Evolutionary conservation across 306 rosid genomes (phyloP).

Genomic region (Cicer bijugum): DNA sequence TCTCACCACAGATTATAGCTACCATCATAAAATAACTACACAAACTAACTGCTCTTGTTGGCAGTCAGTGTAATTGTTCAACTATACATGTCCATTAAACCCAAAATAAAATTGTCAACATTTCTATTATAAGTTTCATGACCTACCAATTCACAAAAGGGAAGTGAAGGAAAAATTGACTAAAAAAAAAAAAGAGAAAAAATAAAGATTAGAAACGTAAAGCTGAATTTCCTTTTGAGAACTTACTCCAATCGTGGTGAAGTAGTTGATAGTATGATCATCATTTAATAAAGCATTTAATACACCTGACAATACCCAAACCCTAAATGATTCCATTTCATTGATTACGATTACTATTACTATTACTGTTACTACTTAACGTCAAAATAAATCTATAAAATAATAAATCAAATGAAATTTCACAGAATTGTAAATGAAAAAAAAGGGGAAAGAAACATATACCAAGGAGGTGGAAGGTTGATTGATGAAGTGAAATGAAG

Average conservation of each 20-base stretch:
- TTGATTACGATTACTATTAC: not conserved
- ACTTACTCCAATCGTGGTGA: not conserved
- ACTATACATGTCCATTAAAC: too few species aligned
- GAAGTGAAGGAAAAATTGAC: not conserved
- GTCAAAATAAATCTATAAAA: not conserved
- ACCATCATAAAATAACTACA: too few species aligned
- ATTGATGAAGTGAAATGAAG: conserved; percentile 52
- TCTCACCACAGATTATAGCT: too few species aligned
- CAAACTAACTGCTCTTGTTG: too few species aligned
- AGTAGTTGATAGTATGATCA: conserved; percentile 31
- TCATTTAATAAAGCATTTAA: conserved; percentile 15
- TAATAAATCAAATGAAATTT: not conserved
- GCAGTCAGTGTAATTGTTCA: too few species aligned
- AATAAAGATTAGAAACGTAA: not conserved
- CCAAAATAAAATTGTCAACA: too few species aligned
- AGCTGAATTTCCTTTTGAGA: conserved; percentile 7
- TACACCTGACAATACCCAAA: conserved; percentile 29
- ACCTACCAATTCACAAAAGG: not conserved
- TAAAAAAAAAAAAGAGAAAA: not conserved
- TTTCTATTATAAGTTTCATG: not conserved
- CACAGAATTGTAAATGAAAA: not conserved
- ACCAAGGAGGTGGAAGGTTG: conserved; percentile 87
- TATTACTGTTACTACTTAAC: too few species aligned
- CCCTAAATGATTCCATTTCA: not conserved
- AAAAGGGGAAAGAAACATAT: not conserved